These are phyloP conservation scores for Piedraia hortae DNA, from an alignment of 2,329 filamentous ascomycete species.

Conservation along the genomic window DNA sequence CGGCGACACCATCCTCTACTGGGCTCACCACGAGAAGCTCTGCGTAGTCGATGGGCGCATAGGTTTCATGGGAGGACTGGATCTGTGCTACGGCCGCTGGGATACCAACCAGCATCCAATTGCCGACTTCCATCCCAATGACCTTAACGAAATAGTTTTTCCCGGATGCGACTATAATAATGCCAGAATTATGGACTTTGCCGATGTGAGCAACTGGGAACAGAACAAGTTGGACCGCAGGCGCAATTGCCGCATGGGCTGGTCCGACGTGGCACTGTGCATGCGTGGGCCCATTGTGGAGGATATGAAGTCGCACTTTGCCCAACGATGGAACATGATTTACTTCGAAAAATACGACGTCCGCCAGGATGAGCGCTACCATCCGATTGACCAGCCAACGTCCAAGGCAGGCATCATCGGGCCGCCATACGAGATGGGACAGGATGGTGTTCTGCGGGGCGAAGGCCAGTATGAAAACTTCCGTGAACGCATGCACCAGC, in stretches of 20 bases:
- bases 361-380: conserved; percentile 19
- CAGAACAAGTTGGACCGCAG: conserved; percentile 60
- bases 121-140: conserved; percentile 52
- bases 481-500: conserved; percentile 9
- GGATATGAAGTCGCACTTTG: conserved; percentile 52
- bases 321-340: conserved; percentile 79
- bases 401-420: conserved; percentile 12
- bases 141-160: conserved; percentile 51
- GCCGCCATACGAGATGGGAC: conserved; percentile 8
- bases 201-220: conserved; percentile 53
- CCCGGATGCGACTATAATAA: conserved; percentile 89
- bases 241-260: conserved; percentile 57
- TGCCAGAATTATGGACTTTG: conserved; percentile 54
- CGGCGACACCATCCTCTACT: conserved; percentile 61
- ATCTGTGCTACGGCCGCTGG: conserved; percentile 67
- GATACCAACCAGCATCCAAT: conserved; percentile 65
- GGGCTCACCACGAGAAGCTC: conserved; percentile 85
- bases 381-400: conserved; percentile 12
- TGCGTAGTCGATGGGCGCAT: conserved; percentile 51
- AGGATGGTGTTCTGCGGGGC: conserved; percentile 6
- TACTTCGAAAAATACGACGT: conserved; percentile 53
- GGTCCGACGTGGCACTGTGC: conserved; percentile 64
- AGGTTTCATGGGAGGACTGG: conserved; percentile 77
- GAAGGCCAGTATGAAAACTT: conserved; percentile 11
- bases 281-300: conserved; percentile 47